Evolutionary conservation across 1,139 yeast species (phyloP).

Genomic region (Pichia sp.): DNA sequence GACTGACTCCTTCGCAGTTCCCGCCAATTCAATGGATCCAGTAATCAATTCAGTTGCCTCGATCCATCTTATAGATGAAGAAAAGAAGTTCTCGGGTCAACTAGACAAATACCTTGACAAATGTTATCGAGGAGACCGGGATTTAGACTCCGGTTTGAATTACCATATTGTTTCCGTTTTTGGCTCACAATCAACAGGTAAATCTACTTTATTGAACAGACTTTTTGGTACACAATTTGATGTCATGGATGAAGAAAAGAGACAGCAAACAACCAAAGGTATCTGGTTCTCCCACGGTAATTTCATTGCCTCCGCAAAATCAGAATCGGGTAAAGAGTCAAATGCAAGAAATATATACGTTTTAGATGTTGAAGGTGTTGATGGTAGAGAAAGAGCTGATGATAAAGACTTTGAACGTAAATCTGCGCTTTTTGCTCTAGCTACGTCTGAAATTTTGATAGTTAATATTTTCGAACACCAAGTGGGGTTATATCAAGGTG

Average conservation of each 20-base stretch:
- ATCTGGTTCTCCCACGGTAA: constrained; percentile 78
- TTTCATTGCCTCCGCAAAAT: constrained; percentile 19
- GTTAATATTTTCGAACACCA: constrained; percentile 97
- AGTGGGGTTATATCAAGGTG: constrained; percentile 94
- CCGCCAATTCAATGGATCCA: no score
- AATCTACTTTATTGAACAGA: constrained; percentile 79
- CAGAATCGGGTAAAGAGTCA: constrained; percentile 1
- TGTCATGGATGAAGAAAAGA: constrained; percentile 78
- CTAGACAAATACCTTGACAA: constrained; percentile 25
- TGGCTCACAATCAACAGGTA: constrained; percentile 96
- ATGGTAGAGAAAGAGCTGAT: constrained; percentile 96
- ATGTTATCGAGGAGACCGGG: constrained; percentile 26
- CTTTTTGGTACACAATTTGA: constrained; percentile 83
- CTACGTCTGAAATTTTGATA: constrained; percentile 85
- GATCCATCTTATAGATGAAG: constrained; percentile 74
- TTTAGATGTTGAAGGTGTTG: constrained; percentile 96
- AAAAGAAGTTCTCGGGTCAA: constrained; percentile 49
- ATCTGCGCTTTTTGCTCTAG: constrained; percentile 88
- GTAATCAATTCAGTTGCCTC: constrained; percentile 20
- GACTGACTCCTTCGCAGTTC: no score
- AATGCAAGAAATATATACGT: constrained; percentile 50
- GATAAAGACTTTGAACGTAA: constrained; percentile 97
- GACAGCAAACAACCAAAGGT: constrained; percentile 92
- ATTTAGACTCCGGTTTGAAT: constrained; percentile 49
- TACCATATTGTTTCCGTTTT: constrained; percentile 92